A percentile compares a stretch with the other conserved stretches of the same genome.
Evolutionary conservation across 192 early-diverging fungal genomes (phyloP).

Genomic region (Coemansia sp.): DNA sequence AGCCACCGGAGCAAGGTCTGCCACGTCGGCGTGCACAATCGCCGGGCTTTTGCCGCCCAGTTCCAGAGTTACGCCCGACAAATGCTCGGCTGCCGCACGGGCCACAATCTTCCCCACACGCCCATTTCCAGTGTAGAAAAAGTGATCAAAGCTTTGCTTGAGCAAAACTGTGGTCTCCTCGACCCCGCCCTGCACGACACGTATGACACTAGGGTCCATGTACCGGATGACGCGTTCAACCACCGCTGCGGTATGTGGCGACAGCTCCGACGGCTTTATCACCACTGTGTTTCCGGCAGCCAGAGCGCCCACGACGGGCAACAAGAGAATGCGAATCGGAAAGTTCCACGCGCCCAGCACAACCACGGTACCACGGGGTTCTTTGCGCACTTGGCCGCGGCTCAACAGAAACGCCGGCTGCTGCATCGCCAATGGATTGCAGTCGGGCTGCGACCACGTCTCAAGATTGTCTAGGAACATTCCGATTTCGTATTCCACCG

Average conservation of each 20-base stretch:
- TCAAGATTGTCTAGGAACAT: constrained; percentile 62
- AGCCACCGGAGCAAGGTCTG: constrained; percentile 63
- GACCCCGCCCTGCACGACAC: constrained; percentile 75
- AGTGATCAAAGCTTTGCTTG: constrained; percentile 81
- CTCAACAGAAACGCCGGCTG: constrained; percentile 53
- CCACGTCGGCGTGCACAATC: constrained; percentile 64
- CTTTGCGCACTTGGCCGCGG: constrained; percentile 59
- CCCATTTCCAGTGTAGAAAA: constrained; percentile 89
- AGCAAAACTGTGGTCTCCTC: constrained; percentile 74
- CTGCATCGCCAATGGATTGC: constrained; percentile 24
- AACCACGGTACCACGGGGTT: constrained; percentile 77
- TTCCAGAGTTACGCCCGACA: constrained; percentile 89
- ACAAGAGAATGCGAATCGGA: constrained; percentile 63
- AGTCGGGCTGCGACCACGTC: constrained; percentile 55
- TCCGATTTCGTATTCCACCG: constrained; percentile 60
- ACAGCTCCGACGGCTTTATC: constrained; percentile 86
- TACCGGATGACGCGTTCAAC: constrained; percentile 70
- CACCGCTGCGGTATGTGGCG: constrained; percentile 63
- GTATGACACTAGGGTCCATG: constrained; percentile 64
- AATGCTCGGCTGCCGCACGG: constrained; percentile 77
- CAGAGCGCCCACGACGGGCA: constrained; percentile 78
- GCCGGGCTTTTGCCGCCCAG: constrained; percentile 88
- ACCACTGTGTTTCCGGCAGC: constrained; percentile 86
- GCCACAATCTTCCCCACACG: constrained; percentile 80
- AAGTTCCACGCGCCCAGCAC: constrained; percentile 75